Conservation (phyloP, 441 rosid species). For the Raphanus hybrid region DNA sequence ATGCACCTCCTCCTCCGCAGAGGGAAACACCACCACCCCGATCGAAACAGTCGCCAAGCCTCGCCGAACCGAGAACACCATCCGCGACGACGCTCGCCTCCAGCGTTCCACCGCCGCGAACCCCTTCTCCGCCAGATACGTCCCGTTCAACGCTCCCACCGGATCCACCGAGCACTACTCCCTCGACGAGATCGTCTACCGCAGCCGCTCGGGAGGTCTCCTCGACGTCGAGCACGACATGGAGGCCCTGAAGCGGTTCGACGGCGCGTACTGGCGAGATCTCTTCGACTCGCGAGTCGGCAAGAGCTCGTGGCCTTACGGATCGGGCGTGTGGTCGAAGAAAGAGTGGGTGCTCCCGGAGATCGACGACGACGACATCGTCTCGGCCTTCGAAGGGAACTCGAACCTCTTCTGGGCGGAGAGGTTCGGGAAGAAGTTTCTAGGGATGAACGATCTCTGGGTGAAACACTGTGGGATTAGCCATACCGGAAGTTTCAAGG, state of each 20-base stretch:
- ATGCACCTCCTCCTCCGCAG: constrained; percentile 44
- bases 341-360: constrained; percentile 80
- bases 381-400: constrained; percentile 75
- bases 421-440: constrained; percentile 61
- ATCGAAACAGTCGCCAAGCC: constrained; percentile 40
- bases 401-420: constrained; percentile 81
- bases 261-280: constrained; percentile 65
- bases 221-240: constrained; percentile 75
- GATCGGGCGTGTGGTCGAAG: constrained; percentile 79
- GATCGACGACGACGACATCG: constrained; percentile 73
- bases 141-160: constrained; percentile 58
- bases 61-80: constrained; percentile 55
- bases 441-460: constrained; percentile 76
- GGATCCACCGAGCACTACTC: constrained; percentile 61
- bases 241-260: constrained; percentile 58
- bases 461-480: constrained; percentile 80
- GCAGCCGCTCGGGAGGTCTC: constrained; percentile 67
- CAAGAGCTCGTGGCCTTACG: constrained; percentile 72
- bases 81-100: constrained; percentile 65
- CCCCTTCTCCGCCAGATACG: constrained; percentile 64
- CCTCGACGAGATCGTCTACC: constrained; percentile 74
- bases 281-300: constrained; percentile 79
- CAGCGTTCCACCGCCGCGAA: constrained; percentile 45
- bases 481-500: constrained; percentile 79
- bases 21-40: constrained; percentile 10